Percentiles rank a stretch among this genome's conserved stretches.
Evolutionary conservation across 2,329 filamentous ascomycete species (phyloP).

Genomic region (Fusarium austroafricanum): DNA sequence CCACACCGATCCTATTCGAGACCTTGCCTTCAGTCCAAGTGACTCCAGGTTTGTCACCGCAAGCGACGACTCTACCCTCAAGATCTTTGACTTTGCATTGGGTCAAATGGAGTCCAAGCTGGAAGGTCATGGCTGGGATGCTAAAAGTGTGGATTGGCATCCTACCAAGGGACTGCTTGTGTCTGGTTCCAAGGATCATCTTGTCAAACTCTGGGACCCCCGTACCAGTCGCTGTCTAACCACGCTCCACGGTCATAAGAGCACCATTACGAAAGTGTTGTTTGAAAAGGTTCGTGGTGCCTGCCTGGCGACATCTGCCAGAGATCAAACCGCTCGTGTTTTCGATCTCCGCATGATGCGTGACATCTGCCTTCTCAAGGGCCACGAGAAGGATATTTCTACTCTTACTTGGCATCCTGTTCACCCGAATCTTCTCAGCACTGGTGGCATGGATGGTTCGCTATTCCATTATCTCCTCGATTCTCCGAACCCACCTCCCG

Average conservation of each 20-base stretch:
- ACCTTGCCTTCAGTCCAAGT: conserved; percentile 91
- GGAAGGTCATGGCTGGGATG: conserved; percentile 97
- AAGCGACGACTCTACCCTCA: conserved; percentile 91
- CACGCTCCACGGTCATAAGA: conserved; percentile 96
- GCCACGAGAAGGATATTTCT: conserved; percentile 96
- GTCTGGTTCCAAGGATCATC: conserved; percentile 96
- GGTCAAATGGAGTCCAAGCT: conserved; percentile 85
- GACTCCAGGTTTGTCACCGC: conserved; percentile 97
- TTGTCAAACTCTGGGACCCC: conserved; percentile 99
- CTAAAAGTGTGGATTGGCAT: conserved; percentile 97
- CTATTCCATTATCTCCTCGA: conserved; percentile 96
- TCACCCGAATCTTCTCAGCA: conserved; percentile 88
- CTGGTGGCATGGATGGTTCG: conserved; percentile 89
- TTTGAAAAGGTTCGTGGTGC: conserved; percentile 89
- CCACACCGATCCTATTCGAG: conserved; percentile 88
- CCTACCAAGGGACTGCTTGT: conserved; percentile 93
- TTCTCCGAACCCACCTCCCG: conserved; percentile 86
- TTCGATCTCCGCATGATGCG: conserved; percentile 99
- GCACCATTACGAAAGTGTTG: conserved; percentile 90
- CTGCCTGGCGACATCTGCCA: conserved; percentile 89
- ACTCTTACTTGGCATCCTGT: conserved; percentile 94
- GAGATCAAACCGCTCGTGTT: conserved; percentile 91
- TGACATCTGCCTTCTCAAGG: conserved; percentile 91
- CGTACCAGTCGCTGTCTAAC: conserved; percentile 89
- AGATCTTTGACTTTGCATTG: conserved; percentile 95